Conservation (phyloP, 176 grass and related monocot genomes). For the Oryza glumipatula region DNA sequence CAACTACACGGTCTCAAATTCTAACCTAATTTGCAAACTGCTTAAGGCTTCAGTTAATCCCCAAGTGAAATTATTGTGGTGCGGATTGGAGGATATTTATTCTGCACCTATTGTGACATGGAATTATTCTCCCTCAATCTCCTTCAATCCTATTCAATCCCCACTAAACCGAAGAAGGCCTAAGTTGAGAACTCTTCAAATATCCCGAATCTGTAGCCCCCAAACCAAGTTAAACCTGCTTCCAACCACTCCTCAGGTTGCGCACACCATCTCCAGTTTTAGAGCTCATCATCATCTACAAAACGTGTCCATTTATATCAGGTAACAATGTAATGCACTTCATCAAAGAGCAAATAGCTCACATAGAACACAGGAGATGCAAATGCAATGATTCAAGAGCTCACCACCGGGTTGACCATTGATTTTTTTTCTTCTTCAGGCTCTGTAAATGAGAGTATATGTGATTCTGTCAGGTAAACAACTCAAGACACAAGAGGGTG, state of each 20-base stretch:
- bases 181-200: not conserved
- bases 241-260: constrained; percentile 65
- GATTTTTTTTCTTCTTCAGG: constrained; percentile 54
- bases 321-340: constrained; percentile 3
- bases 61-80: too few relatives aligned
- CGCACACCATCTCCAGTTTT: constrained; percentile 79
- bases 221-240: constrained; percentile 1
- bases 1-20: not conserved
- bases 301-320: not conserved
- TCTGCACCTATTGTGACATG: rapidly evolving
- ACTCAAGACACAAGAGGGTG: too few relatives aligned
- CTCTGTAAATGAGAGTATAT: constrained; percentile 46
- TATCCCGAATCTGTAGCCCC: not conserved
- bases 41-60: not conserved
- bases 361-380: not conserved
- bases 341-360: not conserved
- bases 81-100: too few relatives aligned
- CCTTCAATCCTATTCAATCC: too few relatives aligned
- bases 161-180: too few relatives aligned
- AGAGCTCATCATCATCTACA: constrained; percentile 92
- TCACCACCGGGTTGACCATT: constrained; percentile 78
- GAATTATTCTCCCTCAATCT: too few relatives aligned
- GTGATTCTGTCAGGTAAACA: too few relatives aligned
- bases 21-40: not conserved
- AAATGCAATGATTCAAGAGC: constrained; percentile 19